Conservation (phyloP, 176 grass and related monocot species). For the Zoysia japonica region DNA sequence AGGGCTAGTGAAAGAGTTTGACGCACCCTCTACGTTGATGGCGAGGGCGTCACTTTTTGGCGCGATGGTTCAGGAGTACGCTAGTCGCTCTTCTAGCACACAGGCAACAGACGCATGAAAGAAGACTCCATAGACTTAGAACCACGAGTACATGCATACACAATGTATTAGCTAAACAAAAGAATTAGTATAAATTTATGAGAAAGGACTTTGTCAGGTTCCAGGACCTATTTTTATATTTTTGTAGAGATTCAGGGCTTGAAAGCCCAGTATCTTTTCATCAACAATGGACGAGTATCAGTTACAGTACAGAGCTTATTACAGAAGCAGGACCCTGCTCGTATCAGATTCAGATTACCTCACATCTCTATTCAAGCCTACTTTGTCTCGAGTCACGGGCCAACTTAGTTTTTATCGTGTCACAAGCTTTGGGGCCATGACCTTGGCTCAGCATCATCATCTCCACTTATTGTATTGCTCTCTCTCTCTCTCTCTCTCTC, state of each 20-base stretch:
- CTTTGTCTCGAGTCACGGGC: too few relatives aligned
- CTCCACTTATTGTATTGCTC: neutral
- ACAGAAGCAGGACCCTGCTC: too few relatives aligned
- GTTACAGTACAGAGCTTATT: too few relatives aligned
- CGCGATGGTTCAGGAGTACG: slow-evolving; percentile 84
- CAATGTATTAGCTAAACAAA: neutral
- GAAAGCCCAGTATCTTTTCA: too few relatives aligned
- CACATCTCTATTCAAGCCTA: too few relatives aligned
- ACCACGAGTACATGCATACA: neutral
- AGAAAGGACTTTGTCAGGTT: neutral
- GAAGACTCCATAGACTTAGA: neutral
- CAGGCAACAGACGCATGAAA: slow-evolving; percentile 31
- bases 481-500: too few relatives aligned
- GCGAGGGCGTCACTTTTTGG: slow-evolving; percentile 61
- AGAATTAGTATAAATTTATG: neutral
- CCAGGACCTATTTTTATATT: neutral
- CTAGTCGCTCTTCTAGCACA: slow-evolving; percentile 51
- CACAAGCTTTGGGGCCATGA: too few relatives aligned
- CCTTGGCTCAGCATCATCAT: too few relatives aligned
- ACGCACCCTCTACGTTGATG: slow-evolving; percentile 69
- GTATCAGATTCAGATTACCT: too few relatives aligned
- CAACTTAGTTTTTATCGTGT: too few relatives aligned
- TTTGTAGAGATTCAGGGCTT: too few relatives aligned
- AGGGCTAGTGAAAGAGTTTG: slow-evolving; percentile 83
- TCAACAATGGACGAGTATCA: too few relatives aligned